Base-by-base conservation (phyloP, 73 alveolate genomes). In the Paraurostyla sp. region DNA sequence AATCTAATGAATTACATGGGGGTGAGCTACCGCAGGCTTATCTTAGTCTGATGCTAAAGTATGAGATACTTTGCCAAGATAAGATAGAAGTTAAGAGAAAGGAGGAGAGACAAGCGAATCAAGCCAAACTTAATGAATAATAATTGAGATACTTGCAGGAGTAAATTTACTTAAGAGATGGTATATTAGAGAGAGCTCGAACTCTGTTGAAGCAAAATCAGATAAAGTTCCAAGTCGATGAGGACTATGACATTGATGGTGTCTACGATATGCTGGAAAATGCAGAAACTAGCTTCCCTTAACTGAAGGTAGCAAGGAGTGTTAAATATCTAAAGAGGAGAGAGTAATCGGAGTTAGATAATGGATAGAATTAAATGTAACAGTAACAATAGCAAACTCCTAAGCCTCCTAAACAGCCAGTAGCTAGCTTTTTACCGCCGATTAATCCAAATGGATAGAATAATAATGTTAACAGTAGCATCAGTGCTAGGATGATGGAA, bases 161-260 rank as follows among this genome's bases (percentile, higher is more conserved):
- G 57, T 54, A 88, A 46, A 57, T 88, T 27, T 41, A 59, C 20
- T 59, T 78, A 35, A 33, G 94, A 42, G 94, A 88, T 88, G 58
- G 45, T n/a, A 27, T 88, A 0, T 3, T 88, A 0, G 65, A 58
- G 35, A 36, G 71, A 15, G 94, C 91, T 42, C 38, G 65, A 60
- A 25, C 41, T 16, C 30, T 73, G 30, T 27, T 73, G 25, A 45
- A 43, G n/a, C 29, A 40, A 73, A 73, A 73, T 46, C 71, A 73
- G 0, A 73, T 73, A 4, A 73, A 73, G 48, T 73, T 73, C 46
- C 9, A 73, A 2, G 20, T 38, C 1, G 82, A 65, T 36, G 46
- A 65, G 7, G 86, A 73, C 6, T 73, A 73, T 46, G 86, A 73
- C 27, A 50, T 50, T 2, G 56, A 73, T 48, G 71, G 41, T 2